Evolutionary conservation across 257 asterid species (phyloP), one percentile per base, ranked within the genome.

Genomic region (Handroanthus guayacan): DNA sequence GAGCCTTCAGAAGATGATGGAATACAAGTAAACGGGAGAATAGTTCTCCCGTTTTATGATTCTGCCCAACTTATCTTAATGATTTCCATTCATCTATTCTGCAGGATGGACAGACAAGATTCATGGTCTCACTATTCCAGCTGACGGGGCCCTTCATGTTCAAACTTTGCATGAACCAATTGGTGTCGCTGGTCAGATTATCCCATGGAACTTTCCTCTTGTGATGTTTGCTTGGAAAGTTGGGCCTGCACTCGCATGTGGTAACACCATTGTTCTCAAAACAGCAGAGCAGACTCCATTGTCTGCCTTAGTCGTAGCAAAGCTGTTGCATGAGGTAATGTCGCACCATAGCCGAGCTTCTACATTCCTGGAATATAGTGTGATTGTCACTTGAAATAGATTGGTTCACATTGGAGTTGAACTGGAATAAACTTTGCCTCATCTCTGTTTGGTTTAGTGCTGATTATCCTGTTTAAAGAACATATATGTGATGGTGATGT

Each of bases 51-150:
- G 25, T 73, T 57, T 25, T 58, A 9, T 12, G 10, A 57, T 76
- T 74, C 36, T 63, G 16, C 72, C 76, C 16, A 3, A 62, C n/a
- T 50, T 18, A 6, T 54, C 18, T 37, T 55, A 7, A 17, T 72
- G 62, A 71, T 73, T 47, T 62, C 13, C 36, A 37, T 77, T 55
- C n/a, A 36, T 72, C 12, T 69, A 41, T 62, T 80, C 50, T 83
- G 82, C 90, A 95, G 99, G 99, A 12, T 95, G 98, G 98, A 86
- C 99, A 2, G 98, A 95, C 82, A 95, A 93, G 89, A 95, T 95
- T 74, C 99, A 95, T 62, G 98, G 99, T 38, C 78, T 90, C 80
- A 93, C 98, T 17, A 48, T 95, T 81, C 98, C 85, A 70, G 97
- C 97, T 45, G 98, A 93, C 76, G 98, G 99, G 9, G 87, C 97